Evolutionary conservation across 306 rosid genomes (phyloP).

Genomic region (Mimosa bimucronata): DNA sequence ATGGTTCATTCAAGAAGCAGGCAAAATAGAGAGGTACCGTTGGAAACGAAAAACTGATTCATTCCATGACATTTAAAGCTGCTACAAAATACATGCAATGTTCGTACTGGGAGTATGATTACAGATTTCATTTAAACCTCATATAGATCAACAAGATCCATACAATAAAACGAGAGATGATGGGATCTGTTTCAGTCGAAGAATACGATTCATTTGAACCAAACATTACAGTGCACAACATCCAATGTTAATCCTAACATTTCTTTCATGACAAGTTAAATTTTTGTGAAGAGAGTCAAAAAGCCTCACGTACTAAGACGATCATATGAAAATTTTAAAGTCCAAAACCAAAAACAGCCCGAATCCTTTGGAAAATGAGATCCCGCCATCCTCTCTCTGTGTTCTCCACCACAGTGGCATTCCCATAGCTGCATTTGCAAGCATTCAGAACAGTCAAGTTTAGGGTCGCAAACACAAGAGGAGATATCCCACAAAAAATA

Average conservation of each 20-base stretch:
- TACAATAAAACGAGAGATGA: background rate
- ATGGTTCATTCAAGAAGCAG: background rate
- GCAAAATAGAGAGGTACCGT: background rate
- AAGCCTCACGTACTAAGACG: constrained; percentile 33
- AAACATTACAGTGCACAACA: constrained; percentile 36
- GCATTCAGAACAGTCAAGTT: constrained; percentile 11
- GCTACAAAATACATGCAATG: background rate
- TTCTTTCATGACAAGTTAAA: constrained; percentile 30
- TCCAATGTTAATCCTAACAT: constrained; percentile 40
- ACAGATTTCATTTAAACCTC: constrained; percentile 29
- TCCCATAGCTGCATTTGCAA: constrained; percentile 72
- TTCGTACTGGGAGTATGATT: too few relatives aligned
- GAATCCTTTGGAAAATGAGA: constrained; percentile 89
- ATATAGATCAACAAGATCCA: background rate
- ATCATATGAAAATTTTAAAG: constrained; percentile 46
- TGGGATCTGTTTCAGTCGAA: background rate
- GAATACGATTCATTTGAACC: background rate
- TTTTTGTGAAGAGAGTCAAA: background rate
- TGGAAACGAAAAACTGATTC: background rate
- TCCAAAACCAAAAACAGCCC: constrained; percentile 96
- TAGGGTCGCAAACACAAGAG: background rate
- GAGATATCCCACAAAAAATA: background rate
- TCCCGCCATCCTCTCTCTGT: constrained; percentile 99
- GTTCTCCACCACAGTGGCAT: constrained; percentile 95
- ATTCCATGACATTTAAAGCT: background rate